phyloP scores from a whole-genome alignment of 2,329 filamentous ascomycete genomes.

The Trichoderma breve region DNA sequence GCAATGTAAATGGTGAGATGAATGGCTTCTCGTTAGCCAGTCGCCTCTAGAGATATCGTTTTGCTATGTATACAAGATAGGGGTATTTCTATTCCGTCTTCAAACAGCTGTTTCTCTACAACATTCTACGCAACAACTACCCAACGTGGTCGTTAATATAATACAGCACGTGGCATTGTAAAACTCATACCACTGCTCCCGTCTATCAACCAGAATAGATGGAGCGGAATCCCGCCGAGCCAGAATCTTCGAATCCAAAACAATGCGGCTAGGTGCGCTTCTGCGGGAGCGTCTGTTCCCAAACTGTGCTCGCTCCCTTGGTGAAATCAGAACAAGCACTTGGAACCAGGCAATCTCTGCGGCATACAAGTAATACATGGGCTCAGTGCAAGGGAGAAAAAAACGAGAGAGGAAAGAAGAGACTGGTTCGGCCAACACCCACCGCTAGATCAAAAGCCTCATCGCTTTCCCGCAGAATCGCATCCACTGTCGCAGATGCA shows the following conservation, averaged over 20 bases:
- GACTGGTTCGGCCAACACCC: background rate
- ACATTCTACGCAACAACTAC: background rate
- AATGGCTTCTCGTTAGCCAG: background rate
- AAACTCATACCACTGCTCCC: background rate
- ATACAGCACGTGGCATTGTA: background rate
- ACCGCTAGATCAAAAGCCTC: background rate
- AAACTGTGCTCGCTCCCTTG: background rate
- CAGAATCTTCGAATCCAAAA: conserved; percentile 17
- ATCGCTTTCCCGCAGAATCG: conserved; percentile 20
- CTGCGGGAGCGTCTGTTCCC: background rate
- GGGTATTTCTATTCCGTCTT: background rate
- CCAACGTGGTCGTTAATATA: background rate
- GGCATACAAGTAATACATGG: background rate
- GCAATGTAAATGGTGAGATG: background rate
- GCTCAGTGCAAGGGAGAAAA: background rate
- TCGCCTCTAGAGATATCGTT: background rate
- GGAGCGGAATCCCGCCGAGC: conserved; percentile 1
- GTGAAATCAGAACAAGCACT: background rate
- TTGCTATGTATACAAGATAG: background rate
- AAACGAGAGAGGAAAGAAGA: background rate
- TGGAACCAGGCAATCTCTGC: background rate
- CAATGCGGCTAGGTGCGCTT: conserved; percentile 16
- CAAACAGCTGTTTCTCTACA: background rate
- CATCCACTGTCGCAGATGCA: conserved; percentile 10
- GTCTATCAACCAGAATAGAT: background rate